phyloP scores from a whole-genome alignment of 1,284 basidiomycete species.

The Leccinum solheimii region DNA sequence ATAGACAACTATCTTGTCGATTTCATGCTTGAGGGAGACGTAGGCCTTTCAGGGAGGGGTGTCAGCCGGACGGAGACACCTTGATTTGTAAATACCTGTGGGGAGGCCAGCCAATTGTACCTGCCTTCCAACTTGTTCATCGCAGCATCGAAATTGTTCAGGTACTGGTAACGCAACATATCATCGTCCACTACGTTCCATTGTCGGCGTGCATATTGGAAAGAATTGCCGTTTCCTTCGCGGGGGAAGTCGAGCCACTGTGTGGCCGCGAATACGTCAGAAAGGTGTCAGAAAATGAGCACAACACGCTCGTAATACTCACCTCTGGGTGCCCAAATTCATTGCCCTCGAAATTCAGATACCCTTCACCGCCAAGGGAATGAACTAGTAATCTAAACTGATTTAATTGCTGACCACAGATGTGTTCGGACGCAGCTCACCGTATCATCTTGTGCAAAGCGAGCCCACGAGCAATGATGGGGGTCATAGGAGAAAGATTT shows the following conservation, averaged over 20 bases:
- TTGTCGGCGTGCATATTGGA: slow-evolving; percentile 93
- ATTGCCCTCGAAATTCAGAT: slow-evolving; percentile 98
- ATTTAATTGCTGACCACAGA: slow-evolving; percentile 2
- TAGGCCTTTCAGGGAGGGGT: slow-evolving; percentile 59
- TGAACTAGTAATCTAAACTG: slow-evolving; percentile 79
- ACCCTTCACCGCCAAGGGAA: slow-evolving; percentile 93
- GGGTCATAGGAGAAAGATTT: slow-evolving; percentile 82
- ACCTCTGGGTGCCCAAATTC: slow-evolving; percentile 98
- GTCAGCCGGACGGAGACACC: slow-evolving; percentile 9
- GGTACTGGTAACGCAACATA: slow-evolving; percentile 86
- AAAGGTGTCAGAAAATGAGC: not conserved
- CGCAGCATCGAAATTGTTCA: slow-evolving; percentile 91
- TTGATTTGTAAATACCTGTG: slow-evolving; percentile 56
- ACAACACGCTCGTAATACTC: slow-evolving; percentile 18
- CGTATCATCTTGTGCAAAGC: slow-evolving; percentile 98
- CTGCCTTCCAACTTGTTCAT: slow-evolving; percentile 87
- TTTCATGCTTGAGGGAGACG: slow-evolving; percentile 91
- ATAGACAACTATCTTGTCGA: slow-evolving; percentile 90
- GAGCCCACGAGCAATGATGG: slow-evolving; percentile 85
- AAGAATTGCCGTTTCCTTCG: slow-evolving; percentile 92
- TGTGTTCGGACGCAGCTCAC: slow-evolving; percentile 43
- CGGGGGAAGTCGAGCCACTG: slow-evolving; percentile 99
- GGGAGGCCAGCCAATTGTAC: slow-evolving; percentile 82
- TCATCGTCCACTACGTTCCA: slow-evolving; percentile 93
- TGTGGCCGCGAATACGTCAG: not conserved